Conservation (phyloP, 2,329 filamentous ascomycete species). For the Paecilomyces dactylethromorphus region DNA sequence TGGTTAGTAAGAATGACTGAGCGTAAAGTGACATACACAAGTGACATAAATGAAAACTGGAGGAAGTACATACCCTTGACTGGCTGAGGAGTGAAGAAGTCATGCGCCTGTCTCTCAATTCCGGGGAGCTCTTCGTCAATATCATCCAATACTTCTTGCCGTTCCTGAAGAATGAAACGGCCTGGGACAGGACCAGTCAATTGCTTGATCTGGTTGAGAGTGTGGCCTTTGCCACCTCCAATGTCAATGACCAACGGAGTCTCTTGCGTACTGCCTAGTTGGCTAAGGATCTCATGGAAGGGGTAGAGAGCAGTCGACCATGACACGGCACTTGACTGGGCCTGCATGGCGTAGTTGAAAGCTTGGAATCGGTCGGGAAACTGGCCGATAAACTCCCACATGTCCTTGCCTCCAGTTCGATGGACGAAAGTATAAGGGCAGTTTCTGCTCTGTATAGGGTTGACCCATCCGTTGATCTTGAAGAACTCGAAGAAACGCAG, state of each 20-base stretch:
- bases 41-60: not conserved
- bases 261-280: constrained; percentile 11
- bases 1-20: too few species aligned
- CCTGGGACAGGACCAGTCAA: constrained; percentile 8
- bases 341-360: constrained; percentile 21
- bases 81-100: constrained; percentile 16
- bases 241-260: constrained; percentile 13
- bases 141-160: constrained; percentile 9
- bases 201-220: constrained; percentile 8
- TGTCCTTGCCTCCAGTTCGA: constrained; percentile 12
- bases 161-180: constrained; percentile 16
- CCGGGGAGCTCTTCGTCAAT: constrained; percentile 3
- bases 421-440: constrained; percentile 22
- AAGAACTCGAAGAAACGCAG: constrained; percentile 15
- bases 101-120: constrained; percentile 12
- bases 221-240: constrained; percentile 14
- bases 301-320: constrained; percentile 12
- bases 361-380: constrained; percentile 16
- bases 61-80: constrained; percentile 10
- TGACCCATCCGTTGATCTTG: constrained; percentile 11
- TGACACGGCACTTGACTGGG: constrained; percentile 7
- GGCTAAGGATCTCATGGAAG: constrained; percentile 12
- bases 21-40: too few species aligned
- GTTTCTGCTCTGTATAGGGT: constrained; percentile 10
- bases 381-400: constrained; percentile 18